Percentiles rank a stretch among this genome's conserved stretches.
Conservation (phyloP, 2,329 filamentous ascomycete species). For the Hypomyces rosellus region DNA sequence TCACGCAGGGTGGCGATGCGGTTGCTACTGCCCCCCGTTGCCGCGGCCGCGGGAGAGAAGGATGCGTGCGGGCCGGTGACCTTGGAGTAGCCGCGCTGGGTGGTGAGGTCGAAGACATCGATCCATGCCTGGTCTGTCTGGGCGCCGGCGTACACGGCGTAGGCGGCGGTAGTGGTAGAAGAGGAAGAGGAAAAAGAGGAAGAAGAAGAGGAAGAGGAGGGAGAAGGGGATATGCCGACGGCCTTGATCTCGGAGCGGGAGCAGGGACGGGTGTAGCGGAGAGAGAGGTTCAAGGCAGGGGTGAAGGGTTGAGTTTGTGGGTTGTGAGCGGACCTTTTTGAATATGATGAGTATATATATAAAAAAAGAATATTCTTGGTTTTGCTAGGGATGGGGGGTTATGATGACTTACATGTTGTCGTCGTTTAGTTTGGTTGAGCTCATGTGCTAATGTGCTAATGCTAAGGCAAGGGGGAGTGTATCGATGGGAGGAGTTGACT, state of each 20-base stretch:
- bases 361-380: too few relatives aligned
- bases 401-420: too few relatives aligned
- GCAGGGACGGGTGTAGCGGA: slow-evolving; percentile 22
- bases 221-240: slow-evolving; percentile 19
- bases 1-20: slow-evolving; percentile 25
- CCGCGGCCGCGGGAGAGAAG: slow-evolving; percentile 19
- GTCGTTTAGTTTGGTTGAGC: too few relatives aligned
- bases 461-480: too few relatives aligned
- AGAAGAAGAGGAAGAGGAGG: slow-evolving; percentile 15
- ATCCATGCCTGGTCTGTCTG: slow-evolving; percentile 29
- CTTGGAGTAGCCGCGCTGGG: slow-evolving; percentile 23
- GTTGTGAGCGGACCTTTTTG: not conserved
- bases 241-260: slow-evolving; percentile 27
- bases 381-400: too few relatives aligned
- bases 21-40: slow-evolving; percentile 4
- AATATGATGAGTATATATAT: too few relatives aligned
- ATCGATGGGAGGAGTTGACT: too few relatives aligned
- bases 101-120: slow-evolving; percentile 27
- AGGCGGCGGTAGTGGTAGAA: slow-evolving; percentile 18
- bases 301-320: slow-evolving; percentile 1
- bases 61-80: slow-evolving; percentile 25
- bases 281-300: slow-evolving; percentile 17
- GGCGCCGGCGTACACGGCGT: slow-evolving; percentile 25
- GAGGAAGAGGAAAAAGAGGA: slow-evolving; percentile 8
- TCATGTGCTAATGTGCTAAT: too few relatives aligned